phyloP scores from a whole-genome alignment of 306 rosid genomes.

The Hippophae rhamnoides region DNA sequence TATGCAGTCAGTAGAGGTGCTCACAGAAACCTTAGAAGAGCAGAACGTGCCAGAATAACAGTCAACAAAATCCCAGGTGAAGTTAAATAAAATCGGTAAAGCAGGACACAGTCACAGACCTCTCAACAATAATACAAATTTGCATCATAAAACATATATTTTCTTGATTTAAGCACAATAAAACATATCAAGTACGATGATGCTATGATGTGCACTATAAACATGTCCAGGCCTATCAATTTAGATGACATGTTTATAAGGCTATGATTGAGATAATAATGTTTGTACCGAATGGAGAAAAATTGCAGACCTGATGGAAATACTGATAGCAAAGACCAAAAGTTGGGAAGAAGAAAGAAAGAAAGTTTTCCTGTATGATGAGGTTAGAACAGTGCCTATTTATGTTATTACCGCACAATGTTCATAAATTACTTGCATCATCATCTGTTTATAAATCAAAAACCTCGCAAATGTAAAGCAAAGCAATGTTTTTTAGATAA shows the following conservation, averaged over 20 bases:
- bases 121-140: neutral
- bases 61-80: constrained; percentile 89
- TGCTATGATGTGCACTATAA: neutral
- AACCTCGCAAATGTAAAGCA: neutral
- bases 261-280: constrained; percentile 15
- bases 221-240: neutral
- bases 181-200: neutral
- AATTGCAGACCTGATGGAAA: constrained; percentile 76
- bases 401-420: neutral
- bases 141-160: neutral
- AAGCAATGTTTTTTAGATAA: neutral
- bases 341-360: constrained; percentile 92
- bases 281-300: constrained; percentile 18
- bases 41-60: constrained; percentile 83
- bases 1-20: constrained; percentile 96
- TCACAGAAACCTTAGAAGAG: constrained; percentile 90
- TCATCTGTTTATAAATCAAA: neutral
- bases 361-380: constrained; percentile 76
- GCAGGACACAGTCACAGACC: too few relatives aligned
- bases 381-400: constrained; percentile 39
- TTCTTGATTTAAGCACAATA: too few relatives aligned
- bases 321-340: constrained; percentile 54
- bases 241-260: constrained; percentile 8
- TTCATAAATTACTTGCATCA: neutral
- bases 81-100: too few relatives aligned